Conservation (phyloP, 495 filamentous ascomycete species). For the Schizothecium vesticola region DNA sequence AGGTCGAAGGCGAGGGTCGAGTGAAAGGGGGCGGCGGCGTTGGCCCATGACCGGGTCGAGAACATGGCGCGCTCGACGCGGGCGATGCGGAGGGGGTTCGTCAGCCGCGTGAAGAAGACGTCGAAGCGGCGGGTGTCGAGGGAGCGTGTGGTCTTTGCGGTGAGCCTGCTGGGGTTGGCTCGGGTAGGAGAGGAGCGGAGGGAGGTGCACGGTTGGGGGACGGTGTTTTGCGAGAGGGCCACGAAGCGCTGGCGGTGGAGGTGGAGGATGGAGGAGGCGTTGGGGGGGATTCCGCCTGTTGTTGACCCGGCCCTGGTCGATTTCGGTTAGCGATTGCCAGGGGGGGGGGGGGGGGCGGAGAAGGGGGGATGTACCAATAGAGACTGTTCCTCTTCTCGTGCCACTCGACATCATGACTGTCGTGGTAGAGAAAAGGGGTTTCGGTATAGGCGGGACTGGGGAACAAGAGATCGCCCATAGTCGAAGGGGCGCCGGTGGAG, state of each 20-base stretch:
- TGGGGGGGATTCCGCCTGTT: conserved; percentile 39
- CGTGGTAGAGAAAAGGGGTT: conserved; percentile 31
- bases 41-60: conserved; percentile 15
- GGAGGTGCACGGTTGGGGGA: background rate
- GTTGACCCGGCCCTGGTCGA: conserved; percentile 37
- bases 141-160: background rate
- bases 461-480: conserved; percentile 36
- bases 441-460: conserved; percentile 32
- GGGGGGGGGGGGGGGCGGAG: no score
- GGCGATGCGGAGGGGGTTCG: background rate
- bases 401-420: conserved; percentile 26
- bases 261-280: conserved; percentile 28
- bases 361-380: conserved; percentile 29
- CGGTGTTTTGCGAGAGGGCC: conserved; percentile 20
- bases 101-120: background rate
- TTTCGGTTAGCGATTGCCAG: background rate
- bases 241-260: conserved; percentile 49
- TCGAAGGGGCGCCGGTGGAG: conserved; percentile 31
- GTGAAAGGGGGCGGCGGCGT: conserved; percentile 16
- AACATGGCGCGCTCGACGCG: conserved; percentile 16
- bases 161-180: background rate
- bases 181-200: conserved; percentile 17
- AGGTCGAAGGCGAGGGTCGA: conserved; percentile 41
- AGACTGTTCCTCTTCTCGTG: conserved; percentile 20
- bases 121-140: background rate